Evolutionary conservation across 148 eudicot species (phyloP), one percentile per base, ranked within the genome.

Genomic region (Dianthus caryophyllus): DNA sequence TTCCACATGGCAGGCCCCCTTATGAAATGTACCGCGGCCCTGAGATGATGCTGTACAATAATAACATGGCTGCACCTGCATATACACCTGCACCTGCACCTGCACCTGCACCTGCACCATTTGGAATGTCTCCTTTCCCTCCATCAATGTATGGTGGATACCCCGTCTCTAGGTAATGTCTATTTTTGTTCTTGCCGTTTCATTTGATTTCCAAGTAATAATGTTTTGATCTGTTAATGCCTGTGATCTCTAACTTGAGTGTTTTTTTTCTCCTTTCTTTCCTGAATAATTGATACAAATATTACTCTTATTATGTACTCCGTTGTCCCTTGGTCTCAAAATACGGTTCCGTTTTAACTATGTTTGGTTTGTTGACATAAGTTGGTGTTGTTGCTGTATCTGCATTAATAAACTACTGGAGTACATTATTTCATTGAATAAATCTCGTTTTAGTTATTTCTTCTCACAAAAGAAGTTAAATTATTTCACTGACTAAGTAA

Each of bases 21-120:
- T 36, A 70, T 49, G 76, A 76, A 55, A 80, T 81, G 76, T 84
- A 82, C 76, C 71, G 77, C 26, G 81, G 75, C 76, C 82, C 78
- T 73, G 81, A 79, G 65, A 77, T 82, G 88, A 74, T 88, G 83
- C 58, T 83, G 39, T 86, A 78, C 69, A 84, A 66, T 79, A 48
- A 74, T n/a, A 58, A 73, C 31, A 70, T 84, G 82, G 77, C 71
- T 31, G 84, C 88, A 20, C 48, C 68, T 50, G 46, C 86, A 69
- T n/a, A n/a, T n/a, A n/a, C n/a, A n/a, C n/a, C 71, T 31, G 84
- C 88, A 20, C 48, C 71, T 31, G 84, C 88, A 20, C 48, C 71
- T 31, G 84, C 88, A 20, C 48, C 71, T 31, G 84, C 88, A 20
- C 48, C 68, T 50, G 46, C 86, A 69, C 77, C 81, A 24, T 78